Conservation (phyloP, 2,329 filamentous ascomycete species). For the Decorospora gaudefroyi region DNA sequence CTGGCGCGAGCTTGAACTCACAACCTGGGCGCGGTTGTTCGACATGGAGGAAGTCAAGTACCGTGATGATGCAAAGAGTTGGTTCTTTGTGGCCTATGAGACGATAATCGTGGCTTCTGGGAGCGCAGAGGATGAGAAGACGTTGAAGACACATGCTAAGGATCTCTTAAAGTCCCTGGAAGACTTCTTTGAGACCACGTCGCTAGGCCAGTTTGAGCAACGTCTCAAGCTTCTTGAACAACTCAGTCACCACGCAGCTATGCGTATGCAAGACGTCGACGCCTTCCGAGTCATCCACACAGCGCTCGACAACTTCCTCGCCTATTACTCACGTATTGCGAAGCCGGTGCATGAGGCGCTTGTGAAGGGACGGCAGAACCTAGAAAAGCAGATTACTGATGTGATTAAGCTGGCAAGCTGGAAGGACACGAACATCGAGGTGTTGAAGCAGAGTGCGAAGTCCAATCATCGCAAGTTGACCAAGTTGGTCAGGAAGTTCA, state of each 20-base stretch:
- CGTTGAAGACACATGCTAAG: conserved; percentile 66
- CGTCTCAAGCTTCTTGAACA: conserved; percentile 70
- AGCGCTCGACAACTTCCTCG: conserved; percentile 75
- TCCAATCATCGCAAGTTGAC: conserved; percentile 92
- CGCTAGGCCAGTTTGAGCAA: conserved; percentile 76
- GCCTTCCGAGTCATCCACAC: conserved; percentile 60
- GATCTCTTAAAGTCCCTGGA: conserved; percentile 76
- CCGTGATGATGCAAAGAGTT: conserved; percentile 76
- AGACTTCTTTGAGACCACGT: conserved; percentile 76
- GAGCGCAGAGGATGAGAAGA: conserved; percentile 61
- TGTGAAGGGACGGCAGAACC: conserved; percentile 65
- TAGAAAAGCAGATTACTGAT: conserved; percentile 94
- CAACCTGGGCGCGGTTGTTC: conserved; percentile 87
- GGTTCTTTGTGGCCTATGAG: conserved; percentile 98
- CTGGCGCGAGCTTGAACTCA: conserved; percentile 89
- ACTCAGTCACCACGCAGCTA: conserved; percentile 66
- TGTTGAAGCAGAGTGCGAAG: conserved; percentile 83
- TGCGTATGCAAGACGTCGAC: conserved; percentile 61
- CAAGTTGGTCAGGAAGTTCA: conserved; percentile 87
- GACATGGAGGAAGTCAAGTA: conserved; percentile 80
- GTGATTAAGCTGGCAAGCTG: conserved; percentile 93
- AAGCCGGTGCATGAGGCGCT: conserved; percentile 67
- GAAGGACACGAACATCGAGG: conserved; percentile 96
- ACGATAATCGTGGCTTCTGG: conserved; percentile 78
- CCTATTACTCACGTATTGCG: conserved; percentile 74